Evolutionary conservation across 257 asterid genomes (phyloP), one percentile per base, ranked within the genome.

Genomic region (Fraxinus quadrangulata): DNA sequence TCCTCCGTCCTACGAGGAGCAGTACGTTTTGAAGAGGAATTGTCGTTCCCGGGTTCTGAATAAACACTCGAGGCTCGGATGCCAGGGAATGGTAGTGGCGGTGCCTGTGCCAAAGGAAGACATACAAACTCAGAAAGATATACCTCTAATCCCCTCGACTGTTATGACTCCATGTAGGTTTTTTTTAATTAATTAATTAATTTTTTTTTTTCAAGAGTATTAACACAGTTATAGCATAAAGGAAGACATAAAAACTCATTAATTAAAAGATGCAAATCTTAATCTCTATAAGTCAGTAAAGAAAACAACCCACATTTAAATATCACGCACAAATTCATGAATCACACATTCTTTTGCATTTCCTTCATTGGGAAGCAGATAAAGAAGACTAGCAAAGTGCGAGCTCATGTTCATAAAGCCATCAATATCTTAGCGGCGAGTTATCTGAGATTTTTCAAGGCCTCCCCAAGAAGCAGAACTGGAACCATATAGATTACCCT

Each of bases 391-490:
- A 73, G 79, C 77, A 74, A 75, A 67, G 72, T 34, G 70, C 61
- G 71, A 84, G 82, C 72, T 70, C 51, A 72, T 16, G 74, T 61
- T 65, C 73, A 70, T 81, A 45, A 80, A 61, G 83, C 77, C 80
- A 74, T 79, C 81, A 84, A 76, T 78, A 74, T 81, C 83, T 91
- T 85, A 94, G 77, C 90, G 94, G 61, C 92, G 98, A 82, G 78
- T 78, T 84, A 79, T 84, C 80, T 94, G 82, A 65, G 92, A 84
- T 73, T 90, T 90, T 71, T 91, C 96, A 30, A 70, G 87, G 86
- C 93, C 90, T 66, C 92, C 94, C 94, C 97, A 84, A 70, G 97
- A 79, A 81, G 90, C 82, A 78, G 98, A 91, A 82, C 90, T 81
- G 37, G 97, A 83, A 83, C 96, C 96, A 76, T 92, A 90, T 24